Percentiles rank a stretch among this genome's conserved stretches.
phyloP scores from a whole-genome alignment of 164 flowering plant genomes.

The Magnolia changhungtana region DNA sequence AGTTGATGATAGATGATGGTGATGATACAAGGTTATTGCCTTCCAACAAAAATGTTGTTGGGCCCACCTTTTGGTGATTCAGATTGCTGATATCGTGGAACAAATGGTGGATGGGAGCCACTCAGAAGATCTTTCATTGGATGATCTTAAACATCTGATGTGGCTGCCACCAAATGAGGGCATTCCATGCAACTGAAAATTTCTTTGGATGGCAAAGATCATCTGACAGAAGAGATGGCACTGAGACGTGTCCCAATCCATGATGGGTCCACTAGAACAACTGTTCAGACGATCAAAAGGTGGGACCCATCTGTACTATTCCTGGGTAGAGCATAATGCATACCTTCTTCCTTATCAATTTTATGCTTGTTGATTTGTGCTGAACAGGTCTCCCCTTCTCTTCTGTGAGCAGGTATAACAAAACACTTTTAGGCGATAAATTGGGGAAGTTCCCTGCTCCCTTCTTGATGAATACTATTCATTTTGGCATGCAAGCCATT shows the following conservation, averaged over 20 bases:
- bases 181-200: background rate
- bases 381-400: background rate
- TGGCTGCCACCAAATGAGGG: background rate
- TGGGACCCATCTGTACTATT: background rate
- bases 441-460: constrained; percentile 99
- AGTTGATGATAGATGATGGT: no score
- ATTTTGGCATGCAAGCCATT: constrained; percentile 93
- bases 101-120: no score
- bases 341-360: background rate
- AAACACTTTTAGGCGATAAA: constrained; percentile 83
- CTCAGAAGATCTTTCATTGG: background rate
- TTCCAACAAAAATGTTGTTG: background rate
- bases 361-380: background rate
- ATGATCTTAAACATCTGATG: background rate
- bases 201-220: background rate
- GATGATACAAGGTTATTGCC: no score
- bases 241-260: background rate
- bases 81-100: no score
- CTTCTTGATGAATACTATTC: constrained; percentile 89
- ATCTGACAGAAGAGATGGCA: background rate
- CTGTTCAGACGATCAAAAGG: background rate
- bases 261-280: background rate
- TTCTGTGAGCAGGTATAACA: constrained; percentile 66
- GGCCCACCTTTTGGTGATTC: background rate
- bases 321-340: background rate